Conservation (phyloP, 2,329 filamentous ascomycete genomes). For the Gremmenia infestans region DNA sequence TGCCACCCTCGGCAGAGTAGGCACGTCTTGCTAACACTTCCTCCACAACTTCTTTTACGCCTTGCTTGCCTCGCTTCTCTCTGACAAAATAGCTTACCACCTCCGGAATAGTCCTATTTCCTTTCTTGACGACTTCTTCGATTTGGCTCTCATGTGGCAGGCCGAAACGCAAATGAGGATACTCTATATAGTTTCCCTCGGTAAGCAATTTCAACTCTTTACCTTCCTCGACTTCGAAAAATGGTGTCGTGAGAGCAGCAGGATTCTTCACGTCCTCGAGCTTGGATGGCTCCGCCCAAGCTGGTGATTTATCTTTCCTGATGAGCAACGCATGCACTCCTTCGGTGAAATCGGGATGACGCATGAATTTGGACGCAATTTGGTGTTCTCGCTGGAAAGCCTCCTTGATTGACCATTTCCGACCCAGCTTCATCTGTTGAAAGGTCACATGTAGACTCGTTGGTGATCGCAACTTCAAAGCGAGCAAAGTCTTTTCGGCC, state of each 20-base stretch:
- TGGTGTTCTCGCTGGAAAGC: conserved; percentile 82
- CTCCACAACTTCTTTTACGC: conserved; percentile 60
- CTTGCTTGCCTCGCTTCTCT: conserved; percentile 58
- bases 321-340: conserved; percentile 81
- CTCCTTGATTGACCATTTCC: conserved; percentile 73
- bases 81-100: conserved; percentile 60
- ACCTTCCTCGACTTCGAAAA: conserved; percentile 55
- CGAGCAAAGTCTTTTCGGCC: conserved; percentile 72
- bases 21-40: conserved; percentile 66
- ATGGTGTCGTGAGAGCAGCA: conserved; percentile 52
- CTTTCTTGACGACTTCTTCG: conserved; percentile 38
- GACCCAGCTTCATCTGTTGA: conserved; percentile 72
- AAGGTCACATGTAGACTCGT: conserved; percentile 82
- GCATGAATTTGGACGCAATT: conserved; percentile 86
- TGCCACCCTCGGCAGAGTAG: conserved; percentile 37
- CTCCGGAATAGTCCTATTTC: conserved; percentile 44
- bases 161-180: conserved; percentile 62
- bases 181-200: conserved; percentile 59
- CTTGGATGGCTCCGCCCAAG: conserved; percentile 68
- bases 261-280: conserved; percentile 59
- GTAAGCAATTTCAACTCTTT: conserved; percentile 57
- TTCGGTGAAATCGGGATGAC: conserved; percentile 82
- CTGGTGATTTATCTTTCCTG: conserved; percentile 48
- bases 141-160: conserved; percentile 69
- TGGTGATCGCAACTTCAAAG: conserved; percentile 74